A percentile compares a stretch with the other conserved stretches of the same genome.
phyloP scores from a whole-genome alignment of 768 basidiomycete species.

The Pisolithus microcarpus region DNA sequence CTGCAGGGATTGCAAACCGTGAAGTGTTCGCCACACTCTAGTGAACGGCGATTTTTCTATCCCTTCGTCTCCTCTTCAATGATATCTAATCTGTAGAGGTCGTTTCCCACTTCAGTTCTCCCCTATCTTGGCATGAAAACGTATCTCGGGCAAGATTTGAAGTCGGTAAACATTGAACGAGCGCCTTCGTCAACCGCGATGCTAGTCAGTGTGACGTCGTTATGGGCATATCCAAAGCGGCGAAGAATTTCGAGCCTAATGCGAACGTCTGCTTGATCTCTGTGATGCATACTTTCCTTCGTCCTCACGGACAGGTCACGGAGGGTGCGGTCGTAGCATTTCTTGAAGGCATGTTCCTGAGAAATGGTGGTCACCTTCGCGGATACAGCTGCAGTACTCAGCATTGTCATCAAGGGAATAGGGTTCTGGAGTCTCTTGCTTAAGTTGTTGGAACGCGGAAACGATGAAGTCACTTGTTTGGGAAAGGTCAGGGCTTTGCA shows the following conservation, averaged over 20 bases:
- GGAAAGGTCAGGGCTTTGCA: not conserved
- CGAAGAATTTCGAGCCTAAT: too few species aligned
- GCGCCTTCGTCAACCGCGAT: conserved; percentile 20
- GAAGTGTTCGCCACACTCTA: too few species aligned
- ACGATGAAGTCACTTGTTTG: not conserved
- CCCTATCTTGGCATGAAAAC: not conserved
- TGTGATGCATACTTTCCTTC: conserved; percentile 1
- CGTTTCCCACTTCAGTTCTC: not conserved
- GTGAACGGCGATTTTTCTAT: too few species aligned
- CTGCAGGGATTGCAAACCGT: too few species aligned
- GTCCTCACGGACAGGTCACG: not conserved
- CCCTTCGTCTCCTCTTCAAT: not conserved
- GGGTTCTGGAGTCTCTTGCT: not conserved
- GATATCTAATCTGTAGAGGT: not conserved
- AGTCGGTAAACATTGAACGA: conserved; percentile 20
- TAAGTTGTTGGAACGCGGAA: not conserved
- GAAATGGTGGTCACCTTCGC: conserved; percentile 7
- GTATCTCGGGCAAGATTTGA: conserved; percentile 7
- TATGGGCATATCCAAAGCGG: not conserved
- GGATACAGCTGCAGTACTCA: conserved; percentile 16
- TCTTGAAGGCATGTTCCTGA: conserved; percentile 10
- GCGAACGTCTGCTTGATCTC: too few species aligned
- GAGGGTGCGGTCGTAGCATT: not conserved
- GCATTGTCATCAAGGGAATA: conserved; percentile 8
- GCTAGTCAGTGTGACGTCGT: conserved; percentile 22